Percentiles rank a stretch among this genome's conserved stretches.
Evolutionary conservation across 2,329 filamentous ascomycete species (phyloP).

Genomic region (Diaporthe humulicola): DNA sequence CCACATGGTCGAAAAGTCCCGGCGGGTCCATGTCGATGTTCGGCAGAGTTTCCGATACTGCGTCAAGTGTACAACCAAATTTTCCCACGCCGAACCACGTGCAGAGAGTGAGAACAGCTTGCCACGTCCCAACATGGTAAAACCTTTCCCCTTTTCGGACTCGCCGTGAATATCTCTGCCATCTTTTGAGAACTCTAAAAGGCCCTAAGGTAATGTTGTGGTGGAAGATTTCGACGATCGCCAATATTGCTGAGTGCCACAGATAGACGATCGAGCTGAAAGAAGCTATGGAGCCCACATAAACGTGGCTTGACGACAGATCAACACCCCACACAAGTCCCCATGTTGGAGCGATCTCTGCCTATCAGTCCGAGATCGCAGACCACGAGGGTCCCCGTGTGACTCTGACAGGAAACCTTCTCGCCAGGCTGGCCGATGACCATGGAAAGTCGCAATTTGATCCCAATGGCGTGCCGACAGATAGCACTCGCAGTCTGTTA

Average conservation of each 20-base stretch:
- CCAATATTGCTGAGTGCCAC: not conserved
- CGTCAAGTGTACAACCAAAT: not conserved
- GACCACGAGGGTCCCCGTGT: not conserved
- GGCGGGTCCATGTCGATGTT: not conserved
- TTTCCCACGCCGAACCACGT: not conserved
- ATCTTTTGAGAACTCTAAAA: not conserved
- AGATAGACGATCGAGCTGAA: not conserved
- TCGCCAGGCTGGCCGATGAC: not conserved
- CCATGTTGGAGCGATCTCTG: not conserved
- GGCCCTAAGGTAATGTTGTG: not conserved
- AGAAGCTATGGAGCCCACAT: not conserved
- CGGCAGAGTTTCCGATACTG: not conserved
- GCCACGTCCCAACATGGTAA: no score
- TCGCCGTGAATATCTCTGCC: not conserved
- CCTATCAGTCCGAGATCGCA: not conserved
- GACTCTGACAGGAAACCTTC: not conserved
- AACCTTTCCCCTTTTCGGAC: not conserved
- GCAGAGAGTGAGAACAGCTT: not conserved
- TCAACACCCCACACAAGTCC: not conserved
- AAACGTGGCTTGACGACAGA: constrained; percentile 12
- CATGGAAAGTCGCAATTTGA: not conserved
- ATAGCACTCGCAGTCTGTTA: not conserved
- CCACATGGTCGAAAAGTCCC: not conserved
- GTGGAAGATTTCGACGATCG: not conserved
- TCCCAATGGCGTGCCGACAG: not conserved